Evolutionary conservation across 768 basidiomycete genomes (phyloP), one percentile per base, ranked within the genome.

Genomic region (Leccinellum albellum): DNA sequence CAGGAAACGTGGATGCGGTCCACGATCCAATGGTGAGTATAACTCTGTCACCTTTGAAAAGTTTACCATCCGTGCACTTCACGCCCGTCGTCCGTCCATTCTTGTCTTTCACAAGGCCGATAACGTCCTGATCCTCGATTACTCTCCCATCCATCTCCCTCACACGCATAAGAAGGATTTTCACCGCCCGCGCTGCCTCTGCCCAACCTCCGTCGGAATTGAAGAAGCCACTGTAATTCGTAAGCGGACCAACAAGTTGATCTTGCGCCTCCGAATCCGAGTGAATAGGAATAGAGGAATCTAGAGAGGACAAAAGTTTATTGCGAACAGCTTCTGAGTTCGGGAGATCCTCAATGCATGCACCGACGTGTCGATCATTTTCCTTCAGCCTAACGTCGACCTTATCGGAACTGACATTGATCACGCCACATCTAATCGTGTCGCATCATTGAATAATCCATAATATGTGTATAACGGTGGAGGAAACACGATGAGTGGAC

Each of bases 131-230:
- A 3, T 85, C 85, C 0, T 78, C 60, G 4, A 86, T 26, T 29
- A 96, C 72, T 23, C 73, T 77, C 1, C 85, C 92, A 0, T 86
- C 86, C 44, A 85, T 74, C 12, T 75, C 65, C n/a, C 68, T 65
- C 4, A 96, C 84, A 45, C 76, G 80, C 28, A 72, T 66, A 51
- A 87, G 79, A 56, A 90, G 72, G 10, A 79, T 66, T 3, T 70
- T 64, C 9, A 93, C 65, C 3, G 88, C 91, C 65, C 86, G 81
- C 1, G 79, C 76, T 1, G 94, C 91, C 65, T 87, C 78, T 3
- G 83, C 91, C 94, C 94, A 98, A 14, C 94, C 94, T 1, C 88
- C 83, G 35, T 89, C 85, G 8, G 74, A 75, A 64, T 94, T 96
- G 46, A 88, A 62, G 66, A 89, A 95, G 1, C 87, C 91, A 23